These are phyloP conservation scores for Melaleuca quinquenervia DNA, from an alignment of 345 rosid species.

Conservation along the genomic window DNA sequence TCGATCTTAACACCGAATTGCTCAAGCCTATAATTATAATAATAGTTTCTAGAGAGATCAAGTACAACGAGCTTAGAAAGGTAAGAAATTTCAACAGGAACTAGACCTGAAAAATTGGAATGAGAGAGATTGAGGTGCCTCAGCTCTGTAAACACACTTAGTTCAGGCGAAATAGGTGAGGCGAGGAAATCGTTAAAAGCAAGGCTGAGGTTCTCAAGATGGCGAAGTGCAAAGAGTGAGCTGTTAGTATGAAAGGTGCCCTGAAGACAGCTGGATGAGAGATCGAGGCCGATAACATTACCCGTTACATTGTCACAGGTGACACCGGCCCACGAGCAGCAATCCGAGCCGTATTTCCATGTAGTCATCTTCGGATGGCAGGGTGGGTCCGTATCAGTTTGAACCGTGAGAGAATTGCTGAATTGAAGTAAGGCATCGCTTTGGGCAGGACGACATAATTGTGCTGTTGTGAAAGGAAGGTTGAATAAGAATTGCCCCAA, in stretches of 20 bases:
- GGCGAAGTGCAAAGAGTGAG: neutral
- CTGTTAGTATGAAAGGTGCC: neutral
- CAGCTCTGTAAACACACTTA: neutral
- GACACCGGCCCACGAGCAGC: conserved; percentile 2
- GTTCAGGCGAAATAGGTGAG: neutral
- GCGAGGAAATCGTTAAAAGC: neutral
- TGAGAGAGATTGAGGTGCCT: neutral
- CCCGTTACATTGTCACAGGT: neutral
- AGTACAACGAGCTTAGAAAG: neutral
- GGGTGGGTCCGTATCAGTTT: neutral
- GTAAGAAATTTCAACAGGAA: neutral
- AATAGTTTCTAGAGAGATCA: neutral
- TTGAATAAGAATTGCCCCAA: neutral
- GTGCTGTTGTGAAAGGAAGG: neutral
- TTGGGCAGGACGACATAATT: neutral
- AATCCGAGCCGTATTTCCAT: neutral
- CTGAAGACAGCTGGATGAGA: neutral
- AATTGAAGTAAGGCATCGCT: neutral
- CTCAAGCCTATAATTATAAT: neutral
- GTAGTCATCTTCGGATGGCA: neutral
- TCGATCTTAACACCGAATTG: neutral
- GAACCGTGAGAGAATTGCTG: neutral
- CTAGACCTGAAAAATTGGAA: neutral
- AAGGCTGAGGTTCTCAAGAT: neutral
- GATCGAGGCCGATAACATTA: neutral